Evolutionary conservation across 306 rosid genomes (phyloP).

Genomic region (Acacia melanoxylon): DNA sequence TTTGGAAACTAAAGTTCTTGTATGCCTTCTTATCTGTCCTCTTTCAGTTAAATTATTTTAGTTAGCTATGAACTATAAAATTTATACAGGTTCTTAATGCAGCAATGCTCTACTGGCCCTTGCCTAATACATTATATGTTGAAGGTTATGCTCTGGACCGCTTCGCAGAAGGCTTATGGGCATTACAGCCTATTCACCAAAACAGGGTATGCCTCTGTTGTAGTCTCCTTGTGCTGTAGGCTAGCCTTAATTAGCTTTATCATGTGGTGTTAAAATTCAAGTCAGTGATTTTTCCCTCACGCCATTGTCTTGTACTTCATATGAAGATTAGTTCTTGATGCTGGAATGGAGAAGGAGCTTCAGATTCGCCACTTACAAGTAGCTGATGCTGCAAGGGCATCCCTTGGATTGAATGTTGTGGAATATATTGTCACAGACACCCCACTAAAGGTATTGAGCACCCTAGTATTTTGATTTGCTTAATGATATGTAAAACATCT

Average conservation of each 20-base stretch:
- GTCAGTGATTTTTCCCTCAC: too few species aligned
- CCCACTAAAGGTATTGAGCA: conserved; percentile 18
- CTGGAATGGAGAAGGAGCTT: too few species aligned
- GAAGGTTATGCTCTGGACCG: conserved; percentile 95
- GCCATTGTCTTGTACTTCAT: too few species aligned
- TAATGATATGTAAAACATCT: too few species aligned
- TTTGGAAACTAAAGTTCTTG: background rate
- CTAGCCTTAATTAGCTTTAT: background rate
- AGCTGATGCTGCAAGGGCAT: conserved; percentile 46
- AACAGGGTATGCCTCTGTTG: background rate
- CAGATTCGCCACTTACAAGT: too few species aligned
- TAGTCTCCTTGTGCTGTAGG: background rate
- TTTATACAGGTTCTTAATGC: too few species aligned
- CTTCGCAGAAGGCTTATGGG: conserved; percentile 89
- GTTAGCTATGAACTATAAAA: background rate
- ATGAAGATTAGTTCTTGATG: too few species aligned
- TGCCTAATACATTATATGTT: conserved; percentile 30
- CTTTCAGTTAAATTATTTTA: background rate
- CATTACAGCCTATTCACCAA: conserved; percentile 83
- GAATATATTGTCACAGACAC: conserved; percentile 79
- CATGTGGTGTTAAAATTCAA: background rate
- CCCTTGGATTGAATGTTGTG: conserved; percentile 85
- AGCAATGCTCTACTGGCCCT: background rate
- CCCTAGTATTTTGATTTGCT: background rate
- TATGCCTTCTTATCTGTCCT: background rate